phyloP scores from a whole-genome alignment of 208 protist genomes.

The Endotrypanum monterogeii region DNA sequence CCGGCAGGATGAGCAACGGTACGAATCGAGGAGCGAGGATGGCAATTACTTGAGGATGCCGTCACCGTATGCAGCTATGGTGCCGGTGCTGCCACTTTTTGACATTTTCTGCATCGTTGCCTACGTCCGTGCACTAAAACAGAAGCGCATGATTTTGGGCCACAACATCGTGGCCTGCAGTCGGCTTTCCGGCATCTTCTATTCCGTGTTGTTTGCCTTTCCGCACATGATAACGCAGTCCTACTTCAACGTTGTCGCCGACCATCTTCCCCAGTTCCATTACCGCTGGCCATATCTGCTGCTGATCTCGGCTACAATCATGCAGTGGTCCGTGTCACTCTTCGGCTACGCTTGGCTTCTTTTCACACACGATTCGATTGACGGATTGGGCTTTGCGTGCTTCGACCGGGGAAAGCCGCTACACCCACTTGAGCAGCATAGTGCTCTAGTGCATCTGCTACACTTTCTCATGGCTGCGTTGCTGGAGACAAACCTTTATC shows the following conservation, averaged over 20 bases:
- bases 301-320: constrained; percentile 32
- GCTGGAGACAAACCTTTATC: constrained; percentile 60
- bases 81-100: constrained; percentile 75
- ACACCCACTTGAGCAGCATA: constrained; percentile 40
- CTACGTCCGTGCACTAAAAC: constrained; percentile 37
- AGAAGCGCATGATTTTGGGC: constrained; percentile 35
- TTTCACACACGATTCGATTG: constrained; percentile 62
- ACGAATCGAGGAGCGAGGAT: constrained; percentile 27
- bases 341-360: constrained; percentile 51
- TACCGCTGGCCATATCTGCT: constrained; percentile 38
- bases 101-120: constrained; percentile 57
- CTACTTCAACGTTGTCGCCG: constrained; percentile 43
- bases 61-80: constrained; percentile 60
- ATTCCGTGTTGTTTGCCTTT: constrained; percentile 55
- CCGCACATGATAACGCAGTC: constrained; percentile 71
- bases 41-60: constrained; percentile 40
- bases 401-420: constrained; percentile 46
- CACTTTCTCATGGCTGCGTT: constrained; percentile 56
- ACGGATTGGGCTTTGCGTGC: constrained; percentile 70
- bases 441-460: constrained; percentile 37
- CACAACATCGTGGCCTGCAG: constrained; percentile 72
- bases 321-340: constrained; percentile 48
- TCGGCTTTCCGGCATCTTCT: constrained; percentile 52
- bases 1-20: constrained; percentile 45
- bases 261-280: not conserved